Evolutionary conservation across 768 basidiomycete species (phyloP).

Genomic region (Tubosaeta brunneosetosa): DNA sequence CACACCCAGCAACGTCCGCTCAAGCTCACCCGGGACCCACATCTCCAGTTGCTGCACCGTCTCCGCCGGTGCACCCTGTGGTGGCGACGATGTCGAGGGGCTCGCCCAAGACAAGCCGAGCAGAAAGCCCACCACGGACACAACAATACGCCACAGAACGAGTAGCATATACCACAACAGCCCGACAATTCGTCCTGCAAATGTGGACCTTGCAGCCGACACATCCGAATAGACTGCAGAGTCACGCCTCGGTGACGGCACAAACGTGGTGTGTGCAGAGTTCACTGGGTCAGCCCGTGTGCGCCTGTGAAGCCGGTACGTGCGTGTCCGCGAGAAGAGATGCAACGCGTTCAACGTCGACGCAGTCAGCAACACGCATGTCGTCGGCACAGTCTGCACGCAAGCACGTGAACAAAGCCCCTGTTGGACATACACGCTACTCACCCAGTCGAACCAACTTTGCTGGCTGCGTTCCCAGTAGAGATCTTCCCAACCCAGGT

Average conservation of each 20-base stretch:
- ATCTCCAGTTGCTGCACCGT: slow-evolving; percentile 73
- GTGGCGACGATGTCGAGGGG: slow-evolving; percentile 31
- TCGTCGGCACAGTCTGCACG: slow-evolving; percentile 59
- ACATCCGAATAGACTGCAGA: slow-evolving; percentile 21
- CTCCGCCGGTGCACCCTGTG: slow-evolving; percentile 36
- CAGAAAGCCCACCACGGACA: slow-evolving; percentile 61
- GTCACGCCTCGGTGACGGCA: slow-evolving; percentile 39
- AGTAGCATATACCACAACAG: slow-evolving; percentile 34
- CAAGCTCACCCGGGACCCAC: slow-evolving; percentile 73
- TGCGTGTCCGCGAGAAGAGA: slow-evolving; percentile 63
- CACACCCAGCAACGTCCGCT: slow-evolving; percentile 62
- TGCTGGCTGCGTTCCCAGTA: slow-evolving; percentile 59
- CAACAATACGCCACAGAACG: slow-evolving; percentile 46
- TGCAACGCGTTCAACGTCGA: slow-evolving; percentile 60
- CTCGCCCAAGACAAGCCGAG: slow-evolving; percentile 53
- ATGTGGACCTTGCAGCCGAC: slow-evolving; percentile 41
- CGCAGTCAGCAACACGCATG: slow-evolving; percentile 48
- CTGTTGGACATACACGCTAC: slow-evolving; percentile 18
- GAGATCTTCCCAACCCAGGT: slow-evolving; percentile 76
- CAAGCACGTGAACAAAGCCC: slow-evolving; percentile 8
- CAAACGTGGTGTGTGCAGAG: slow-evolving; percentile 66
- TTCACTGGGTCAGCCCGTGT: slow-evolving; percentile 52
- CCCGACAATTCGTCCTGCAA: slow-evolving; percentile 35
- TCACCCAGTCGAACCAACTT: slow-evolving; percentile 80
- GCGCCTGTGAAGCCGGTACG: slow-evolving; percentile 64